Base-by-base conservation (phyloP, 768 basidiomycete genomes). In the Gelatoporia subvermispora region DNA sequence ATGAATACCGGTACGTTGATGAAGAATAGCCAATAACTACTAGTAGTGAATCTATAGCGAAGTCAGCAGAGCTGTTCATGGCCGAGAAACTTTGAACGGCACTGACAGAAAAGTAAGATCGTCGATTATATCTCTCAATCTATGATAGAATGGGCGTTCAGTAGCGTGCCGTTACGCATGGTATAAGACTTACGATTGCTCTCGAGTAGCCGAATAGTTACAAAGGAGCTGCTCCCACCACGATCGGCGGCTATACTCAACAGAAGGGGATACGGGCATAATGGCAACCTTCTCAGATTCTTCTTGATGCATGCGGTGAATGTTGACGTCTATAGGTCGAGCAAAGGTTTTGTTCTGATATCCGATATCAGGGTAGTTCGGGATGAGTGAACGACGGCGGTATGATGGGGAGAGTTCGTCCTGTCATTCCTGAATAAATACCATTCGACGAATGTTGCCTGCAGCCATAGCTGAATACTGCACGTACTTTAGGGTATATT, bases 11-110 rank as follows among this genome's bases (percentile, higher is more conserved):
- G 67, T 16, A 80, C 61, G 59, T 86, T 79, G 55, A 90, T 70
- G 61, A 88, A 88, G 9, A 78, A 82, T 37, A 91, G 72, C 71
- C 79, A 81, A 51, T 85, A 79, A 18, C 75, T 77, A 22, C 79
- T 79, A 47, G 81, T 77, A 20, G 71, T 68, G 58, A 85, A 82
- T 56, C 88, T 90, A 55, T 31, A n/a, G 35, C 36, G 18, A n/a
- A 47, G 8, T 28, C 21, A 21, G 28, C 22, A 24, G 8, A 34
- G 20, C 24, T n/a, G 35, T 17, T 41, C 48, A 45, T 36, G 22
- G 22, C 42, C 13, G 10, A 34, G 15, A 39, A 41, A n/a, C 35
- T 34, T 21, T 22, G 23, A 37, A 34, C 23, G 20, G 44, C 21
- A 65, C 76, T 49, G 49, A 85, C 83, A 85, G 59, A 44, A 70